These are phyloP conservation scores for Shiraia bambusicola DNA, from an alignment of 2,329 filamentous ascomycete species.

Conservation along the genomic window DNA sequence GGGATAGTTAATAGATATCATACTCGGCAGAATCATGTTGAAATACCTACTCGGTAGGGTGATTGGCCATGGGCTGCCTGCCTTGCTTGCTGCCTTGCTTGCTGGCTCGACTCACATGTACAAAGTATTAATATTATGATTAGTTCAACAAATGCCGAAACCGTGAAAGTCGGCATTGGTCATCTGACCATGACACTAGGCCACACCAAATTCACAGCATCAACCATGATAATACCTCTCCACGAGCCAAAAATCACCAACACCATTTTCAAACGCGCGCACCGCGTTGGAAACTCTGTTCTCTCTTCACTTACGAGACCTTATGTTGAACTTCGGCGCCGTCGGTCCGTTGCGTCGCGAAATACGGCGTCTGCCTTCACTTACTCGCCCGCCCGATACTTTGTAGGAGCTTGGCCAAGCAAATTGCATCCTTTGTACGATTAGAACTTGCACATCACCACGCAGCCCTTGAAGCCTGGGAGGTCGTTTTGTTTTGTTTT, in stretches of 20 bases:
- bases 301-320: conserved; percentile 6
- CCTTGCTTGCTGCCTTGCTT: conserved; percentile 6
- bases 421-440: conserved; percentile 7
- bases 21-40: no score
- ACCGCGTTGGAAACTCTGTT: conserved; percentile 1
- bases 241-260: conserved; percentile 21
- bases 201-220: conserved; percentile 16
- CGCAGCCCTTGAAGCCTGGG: conserved; percentile 1
- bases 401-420: conserved; percentile 6
- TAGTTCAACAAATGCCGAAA: conserved; percentile 8
- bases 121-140: no score
- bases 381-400: conserved; percentile 23
- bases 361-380: conserved; percentile 24
- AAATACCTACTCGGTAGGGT: no score
- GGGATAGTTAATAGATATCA: background rate
- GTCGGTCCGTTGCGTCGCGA: conserved; percentile 14
- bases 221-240: conserved; percentile 22
- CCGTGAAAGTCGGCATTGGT: conserved; percentile 11
- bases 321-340: conserved; percentile 15
- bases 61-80: background rate
- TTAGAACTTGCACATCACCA: conserved; percentile 1
- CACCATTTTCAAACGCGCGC: conserved; percentile 10
- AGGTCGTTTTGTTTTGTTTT: background rate
- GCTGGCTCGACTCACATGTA: background rate
- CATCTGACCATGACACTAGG: conserved; percentile 29